Evolutionary conservation across 139 green algal genomes (phyloP), one percentile per base, ranked within the genome.

Genomic region (Eudorina sp.): DNA sequence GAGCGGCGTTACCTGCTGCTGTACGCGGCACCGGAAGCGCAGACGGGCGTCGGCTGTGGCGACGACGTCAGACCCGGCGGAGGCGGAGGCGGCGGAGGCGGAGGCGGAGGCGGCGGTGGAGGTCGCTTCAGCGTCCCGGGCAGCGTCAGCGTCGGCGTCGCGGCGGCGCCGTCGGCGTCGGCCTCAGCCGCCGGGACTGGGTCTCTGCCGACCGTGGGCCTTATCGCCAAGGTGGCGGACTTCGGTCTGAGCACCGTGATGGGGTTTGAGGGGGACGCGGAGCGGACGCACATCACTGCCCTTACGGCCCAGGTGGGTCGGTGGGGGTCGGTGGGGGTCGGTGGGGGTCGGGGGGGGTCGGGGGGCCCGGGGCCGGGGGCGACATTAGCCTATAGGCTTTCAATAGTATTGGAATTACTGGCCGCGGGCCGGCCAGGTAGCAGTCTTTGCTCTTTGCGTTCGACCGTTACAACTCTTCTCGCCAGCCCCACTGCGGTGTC

Each of bases 161-260:
- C 43, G 8, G 18, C n/a, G 27, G 27, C 46, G 29, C 13, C 46
- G 29, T 13, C 46, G 29, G 27, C 1, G 8, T n/a, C 27, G 31
- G 9, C n/a, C 31, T 23, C 31, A n/a, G n/a, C 74, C 27, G 40
- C 45, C 45, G 4, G 41, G 25, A 14, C 72, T 21, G 43, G 21
- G 41, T 80, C 43, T 7, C 72, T 38, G 29, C 40, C 43, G 43
- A 60, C 40, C 41, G 1, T 19, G 41, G 70, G 70, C 14, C 70
- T 79, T n/a, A 25, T 79, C 43, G 70, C 70, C 13, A 79, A 79
- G 70, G 70, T 79, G 36, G 78, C 78, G 0, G 78, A 85, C 41
- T 85, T 84, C 53, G 77, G 80, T 13, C 31, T 86, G 41, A 77
- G 60, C 43, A 86, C 80, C 16, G 41, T 77, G 18, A 48, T 86